Evolutionary conservation across 78 protist species (phyloP), one percentile per base, ranked within the genome.

Genomic region (Dictyostelium firmibasis): DNA sequence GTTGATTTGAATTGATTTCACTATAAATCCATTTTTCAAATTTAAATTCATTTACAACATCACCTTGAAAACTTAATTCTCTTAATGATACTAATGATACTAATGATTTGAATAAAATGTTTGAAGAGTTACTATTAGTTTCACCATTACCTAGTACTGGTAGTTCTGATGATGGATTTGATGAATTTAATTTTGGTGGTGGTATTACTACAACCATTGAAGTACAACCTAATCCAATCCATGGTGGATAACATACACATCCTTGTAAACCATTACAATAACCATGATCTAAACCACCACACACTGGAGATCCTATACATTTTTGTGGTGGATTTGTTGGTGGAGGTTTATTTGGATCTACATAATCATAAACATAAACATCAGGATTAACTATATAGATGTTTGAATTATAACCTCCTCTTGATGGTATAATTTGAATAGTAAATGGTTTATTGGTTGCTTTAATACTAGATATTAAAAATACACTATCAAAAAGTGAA

Each of bases 261-360:
- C 62, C 62, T 50, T 50, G 62, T 50, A 27, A 27, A n/a, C 27
- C 85, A 16, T 27, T 13, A 79, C 53, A 41, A 23, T 50, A 11
- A 79, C 53, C 64, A 50, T 79, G 44, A 79, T 79, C 85, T 18
- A 50, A 11, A 47, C 25, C 29, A 27, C 85, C 85, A 79, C 53
- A 79, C 10, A 79, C 53, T 47, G 85, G 35, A 20, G 67, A 57
- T 6, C 67, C 67, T 20, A 57, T 20, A 57, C 67, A 57, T 57
- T 57, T 57, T 57, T 1, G n/a, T 57, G 67, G 67, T 57, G 67
- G 67, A 4, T 57, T 57, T 57, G 67, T 57, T 57, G 67, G 67
- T 16, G 67, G 67, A 20, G 67, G 67, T 16, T 41, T 7, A 47
- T 0, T 20, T 57, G 67, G 16, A 20, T 57, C 67, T 20, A 57